Conservation (phyloP, 441 rosid species). For the Adansonia rubrostipa region DNA sequence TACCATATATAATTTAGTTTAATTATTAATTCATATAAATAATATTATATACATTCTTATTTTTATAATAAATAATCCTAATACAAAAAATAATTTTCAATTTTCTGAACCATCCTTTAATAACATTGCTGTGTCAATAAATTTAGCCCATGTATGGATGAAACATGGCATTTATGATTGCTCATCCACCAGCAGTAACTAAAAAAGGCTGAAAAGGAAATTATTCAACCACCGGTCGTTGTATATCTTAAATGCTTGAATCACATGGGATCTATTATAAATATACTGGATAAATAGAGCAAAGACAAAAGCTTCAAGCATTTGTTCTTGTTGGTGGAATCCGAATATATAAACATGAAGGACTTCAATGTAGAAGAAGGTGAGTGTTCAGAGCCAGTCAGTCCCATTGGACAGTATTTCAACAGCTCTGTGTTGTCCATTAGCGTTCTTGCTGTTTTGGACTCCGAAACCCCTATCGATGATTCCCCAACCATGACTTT, state of each 20-base stretch:
- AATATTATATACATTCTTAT: no score
- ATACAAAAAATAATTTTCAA: no score
- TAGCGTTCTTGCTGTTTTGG: slow-evolving; percentile 42
- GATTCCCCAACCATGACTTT: slow-evolving; percentile 39
- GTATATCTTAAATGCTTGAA: background rate
- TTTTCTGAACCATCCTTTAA: no score
- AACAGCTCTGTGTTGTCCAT: slow-evolving; percentile 49
- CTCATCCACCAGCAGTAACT: no score
- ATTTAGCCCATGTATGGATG: no score
- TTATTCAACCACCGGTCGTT: background rate
- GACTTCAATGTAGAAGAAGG: slow-evolving; percentile 29
- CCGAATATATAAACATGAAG: background rate
- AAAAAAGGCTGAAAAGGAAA: background rate
- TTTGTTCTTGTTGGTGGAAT: background rate
- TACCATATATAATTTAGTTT: no score
- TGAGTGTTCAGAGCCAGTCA: slow-evolving; percentile 40
- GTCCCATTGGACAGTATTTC: slow-evolving; percentile 53
- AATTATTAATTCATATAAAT: no score
- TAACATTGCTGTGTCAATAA: no score
- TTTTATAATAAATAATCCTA: no score
- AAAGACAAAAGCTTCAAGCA: background rate
- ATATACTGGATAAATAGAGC: background rate
- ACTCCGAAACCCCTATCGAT: slow-evolving; percentile 44
- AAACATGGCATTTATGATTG: no score
- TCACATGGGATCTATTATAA: background rate